These are phyloP conservation scores for Lasiosphaeria hispida DNA, from an alignment of 495 filamentous ascomycete species.

Conservation along the genomic window DNA sequence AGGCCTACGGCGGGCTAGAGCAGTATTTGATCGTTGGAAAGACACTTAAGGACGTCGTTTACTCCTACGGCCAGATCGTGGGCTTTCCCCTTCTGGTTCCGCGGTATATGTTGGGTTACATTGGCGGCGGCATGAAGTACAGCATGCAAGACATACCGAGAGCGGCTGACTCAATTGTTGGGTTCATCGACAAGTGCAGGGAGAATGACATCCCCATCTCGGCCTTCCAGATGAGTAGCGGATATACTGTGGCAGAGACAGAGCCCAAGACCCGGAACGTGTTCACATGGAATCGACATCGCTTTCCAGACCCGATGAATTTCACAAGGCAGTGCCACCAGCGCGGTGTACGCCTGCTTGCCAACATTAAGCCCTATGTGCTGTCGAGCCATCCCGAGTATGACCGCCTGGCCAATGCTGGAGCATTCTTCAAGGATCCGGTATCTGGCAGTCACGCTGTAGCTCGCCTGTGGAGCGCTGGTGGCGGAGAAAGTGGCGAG, in stretches of 20 bases:
- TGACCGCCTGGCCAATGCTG: constrained; percentile 47
- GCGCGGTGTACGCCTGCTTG: constrained; percentile 60
- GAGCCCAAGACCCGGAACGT: constrained; percentile 67
- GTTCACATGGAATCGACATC: constrained; percentile 66
- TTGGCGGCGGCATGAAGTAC: constrained; percentile 43
- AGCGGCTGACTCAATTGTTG: neutral
- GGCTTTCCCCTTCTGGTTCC: constrained; percentile 64
- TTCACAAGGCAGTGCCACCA: constrained; percentile 60
- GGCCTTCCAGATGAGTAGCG: constrained; percentile 68
- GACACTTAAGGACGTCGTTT: constrained; percentile 61
- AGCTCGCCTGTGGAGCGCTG: constrained; percentile 65
- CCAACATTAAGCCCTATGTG: constrained; percentile 72
- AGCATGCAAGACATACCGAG: neutral
- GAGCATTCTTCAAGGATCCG: constrained; percentile 61
- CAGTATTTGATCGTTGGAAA: constrained; percentile 66
- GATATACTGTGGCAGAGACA: constrained; percentile 64
- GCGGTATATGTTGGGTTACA: constrained; percentile 11
- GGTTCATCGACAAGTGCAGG: constrained; percentile 33
- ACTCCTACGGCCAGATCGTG: constrained; percentile 61
- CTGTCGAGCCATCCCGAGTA: constrained; percentile 64
- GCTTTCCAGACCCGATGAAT: constrained; percentile 62
- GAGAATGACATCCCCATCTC: constrained; percentile 70
- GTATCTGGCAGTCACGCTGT: constrained; percentile 51
- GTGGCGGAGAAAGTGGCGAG: constrained; percentile 63
- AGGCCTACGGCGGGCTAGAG: constrained; percentile 67